Conservation (phyloP, 805 yeast genomes). For the Metschnikowia noctiluminum region DNA sequence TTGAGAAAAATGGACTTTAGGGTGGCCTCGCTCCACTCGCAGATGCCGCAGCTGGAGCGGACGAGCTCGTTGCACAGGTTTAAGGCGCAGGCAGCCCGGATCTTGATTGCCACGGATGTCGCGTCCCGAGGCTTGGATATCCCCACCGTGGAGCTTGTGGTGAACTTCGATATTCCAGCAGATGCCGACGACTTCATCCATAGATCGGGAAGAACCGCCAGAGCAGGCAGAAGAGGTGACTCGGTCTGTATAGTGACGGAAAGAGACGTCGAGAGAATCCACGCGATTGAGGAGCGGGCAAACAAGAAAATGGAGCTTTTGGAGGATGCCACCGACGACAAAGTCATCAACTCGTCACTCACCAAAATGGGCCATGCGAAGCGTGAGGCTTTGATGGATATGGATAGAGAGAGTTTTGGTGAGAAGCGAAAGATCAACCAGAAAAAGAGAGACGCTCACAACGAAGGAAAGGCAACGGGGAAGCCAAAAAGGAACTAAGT, state of each 20-base stretch:
- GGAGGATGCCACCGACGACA: slow-evolving; percentile 67
- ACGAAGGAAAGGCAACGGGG: neutral
- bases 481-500: neutral
- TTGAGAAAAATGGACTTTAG: slow-evolving; percentile 69
- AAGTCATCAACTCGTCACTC: slow-evolving; percentile 69
- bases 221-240: slow-evolving; percentile 92
- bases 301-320: slow-evolving; percentile 76
- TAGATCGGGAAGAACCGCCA: slow-evolving; percentile 97
- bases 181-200: slow-evolving; percentile 96
- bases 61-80: slow-evolving; percentile 88
- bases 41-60: slow-evolving; percentile 90
- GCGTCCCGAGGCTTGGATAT: slow-evolving; percentile 97
- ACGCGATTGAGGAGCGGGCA: slow-evolving; percentile 83
- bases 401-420: slow-evolving; percentile 90
- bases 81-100: slow-evolving; percentile 91
- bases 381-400: slow-evolving; percentile 86
- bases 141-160: slow-evolving; percentile 84
- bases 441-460: slow-evolving; percentile 6
- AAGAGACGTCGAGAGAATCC: slow-evolving; percentile 74
- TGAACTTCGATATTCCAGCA: slow-evolving; percentile 91
- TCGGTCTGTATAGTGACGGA: slow-evolving; percentile 81
- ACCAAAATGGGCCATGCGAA: slow-evolving; percentile 75
- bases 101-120: slow-evolving; percentile 92
- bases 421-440: slow-evolving; percentile 58
- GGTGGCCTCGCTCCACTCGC: slow-evolving; percentile 89